These are phyloP conservation scores for Crithidia bombi DNA, from an alignment of 208 protist species.

Conservation along the genomic window DNA sequence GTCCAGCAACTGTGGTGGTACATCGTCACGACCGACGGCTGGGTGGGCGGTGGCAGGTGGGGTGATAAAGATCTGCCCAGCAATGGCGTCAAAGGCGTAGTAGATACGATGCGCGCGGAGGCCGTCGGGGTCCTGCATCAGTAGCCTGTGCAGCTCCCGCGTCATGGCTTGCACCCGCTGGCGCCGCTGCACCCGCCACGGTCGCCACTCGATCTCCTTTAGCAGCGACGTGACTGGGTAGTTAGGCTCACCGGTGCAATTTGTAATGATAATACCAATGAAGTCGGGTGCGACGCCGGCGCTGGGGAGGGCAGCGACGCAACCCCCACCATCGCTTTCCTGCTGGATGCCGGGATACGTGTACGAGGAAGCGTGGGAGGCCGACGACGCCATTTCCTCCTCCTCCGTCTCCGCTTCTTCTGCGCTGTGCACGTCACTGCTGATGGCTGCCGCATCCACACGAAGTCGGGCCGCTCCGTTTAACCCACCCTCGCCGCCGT, in stretches of 20 bases:
- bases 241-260: conserved; percentile 56
- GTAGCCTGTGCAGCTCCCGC: neutral
- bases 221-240: conserved; percentile 30
- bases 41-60: neutral
- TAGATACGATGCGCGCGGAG: conserved; percentile 18
- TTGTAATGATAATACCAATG: conserved; percentile 75
- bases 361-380: neutral
- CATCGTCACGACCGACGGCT: conserved; percentile 15
- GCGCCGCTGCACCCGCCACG: conserved; percentile 19
- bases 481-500: neutral
- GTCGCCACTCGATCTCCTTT: conserved; percentile 9
- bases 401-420: neutral
- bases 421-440: neutral
- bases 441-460: neutral
- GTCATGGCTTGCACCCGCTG: neutral
- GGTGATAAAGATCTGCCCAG: neutral
- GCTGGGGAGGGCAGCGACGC: neutral
- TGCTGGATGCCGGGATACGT: neutral
- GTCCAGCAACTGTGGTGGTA: conserved; percentile 16
- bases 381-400: neutral
- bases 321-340: neutral
- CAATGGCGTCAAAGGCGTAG: conserved; percentile 11
- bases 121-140: conserved; percentile 7
- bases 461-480: neutral
- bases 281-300: conserved; percentile 45